Base-by-base conservation (phyloP, 2,329 filamentous ascomycete genomes). In the Sarocladiaceae sp. region DNA sequence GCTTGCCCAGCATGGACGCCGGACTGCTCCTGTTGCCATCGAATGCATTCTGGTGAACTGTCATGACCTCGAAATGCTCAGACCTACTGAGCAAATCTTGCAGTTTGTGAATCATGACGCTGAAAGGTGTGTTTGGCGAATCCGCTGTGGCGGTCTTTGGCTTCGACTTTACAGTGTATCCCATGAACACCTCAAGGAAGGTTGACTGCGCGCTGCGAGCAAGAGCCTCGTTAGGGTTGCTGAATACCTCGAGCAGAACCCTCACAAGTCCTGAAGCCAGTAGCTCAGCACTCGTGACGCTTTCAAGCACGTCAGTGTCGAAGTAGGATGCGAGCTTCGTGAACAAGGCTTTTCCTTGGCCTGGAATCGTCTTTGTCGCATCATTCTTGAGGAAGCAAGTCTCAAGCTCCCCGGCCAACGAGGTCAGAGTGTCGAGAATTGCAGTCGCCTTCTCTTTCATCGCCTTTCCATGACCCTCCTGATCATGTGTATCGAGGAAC, bases 21-120 rank as follows among this genome's bases (percentile, higher is more conserved):
- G 93, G 90, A 64, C 90, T 97, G 68, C 87, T 95, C 54, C 92
- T 84, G 59, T 90, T 95, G 51, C 87, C 90, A 65, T 97, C 93
- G 60, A 93, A 88, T 4, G 89, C 86, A 60, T 95, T 96, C 56
- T 96, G 88, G 66, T 96, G 90, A 52, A 97, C 92, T 7, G 94
- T 99, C 56, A 96, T 83, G 40, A 99, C 93, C 65, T 99, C 94
- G 62, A 97, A 99, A 74, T 97, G 92, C 73, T 99, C 94, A 29
- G 93, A 95, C 59, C 94, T 86, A 74, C 94, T 99, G 53, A 99
- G 80, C 53, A 99, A 75, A 71, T 99, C 94, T 70, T 99, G 94
- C 28, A 99, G 77, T 69, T 99, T 99, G 66, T 92, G 88, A 36
- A 96, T 86, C 66, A 99, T 78, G 50, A 96, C 82, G 62, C 91